phyloP scores from a whole-genome alignment of 1,284 basidiomycete genomes.

The Ceratobasidium theobromae region DNA sequence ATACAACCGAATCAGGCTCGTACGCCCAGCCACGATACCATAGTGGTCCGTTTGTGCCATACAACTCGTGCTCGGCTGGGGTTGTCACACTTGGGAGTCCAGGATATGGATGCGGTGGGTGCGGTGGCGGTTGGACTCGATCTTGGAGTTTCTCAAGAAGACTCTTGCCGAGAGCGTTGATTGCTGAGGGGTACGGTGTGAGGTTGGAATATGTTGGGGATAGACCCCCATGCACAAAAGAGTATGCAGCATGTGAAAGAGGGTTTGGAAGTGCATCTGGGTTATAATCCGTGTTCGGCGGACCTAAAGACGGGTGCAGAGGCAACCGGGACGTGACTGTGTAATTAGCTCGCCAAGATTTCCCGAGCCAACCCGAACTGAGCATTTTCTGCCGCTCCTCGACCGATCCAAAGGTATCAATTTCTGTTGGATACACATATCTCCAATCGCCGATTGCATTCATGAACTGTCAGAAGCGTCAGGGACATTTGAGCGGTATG shows the following conservation, averaged over 20 bases:
- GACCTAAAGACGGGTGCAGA: conserved; percentile 67
- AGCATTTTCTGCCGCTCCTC: conserved; percentile 69
- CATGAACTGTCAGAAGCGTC: too few relatives aligned
- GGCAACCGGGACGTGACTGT: conserved; percentile 79
- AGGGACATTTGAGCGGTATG: conserved; percentile 40
- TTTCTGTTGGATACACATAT: conserved; percentile 80
- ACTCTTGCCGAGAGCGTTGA: conserved; percentile 70
- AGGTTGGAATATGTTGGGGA: conserved; percentile 71
- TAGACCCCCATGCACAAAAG: conserved; percentile 87
- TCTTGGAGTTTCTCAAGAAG: conserved; percentile 66
- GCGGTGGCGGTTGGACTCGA: conserved; percentile 66
- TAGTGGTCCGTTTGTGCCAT: conserved; percentile 73
- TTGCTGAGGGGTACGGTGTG: conserved; percentile 74
- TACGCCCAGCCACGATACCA: conserved; percentile 92
- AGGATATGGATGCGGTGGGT: conserved; percentile 77
- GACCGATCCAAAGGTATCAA: conserved; percentile 76
- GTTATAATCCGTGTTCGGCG: conserved; percentile 68
- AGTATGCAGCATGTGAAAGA: conserved; percentile 72
- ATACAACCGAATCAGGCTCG: conserved; percentile 67
- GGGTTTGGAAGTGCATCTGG: conserved; percentile 46
- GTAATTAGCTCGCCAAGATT: conserved; percentile 85
- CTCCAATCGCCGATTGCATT: conserved; percentile 76
- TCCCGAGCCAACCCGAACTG: conserved; percentile 74
- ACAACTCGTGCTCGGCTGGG: conserved; percentile 66
- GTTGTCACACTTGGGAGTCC: conserved; percentile 71